Evolutionary conservation across 2,329 filamentous ascomycete genomes (phyloP).

Genomic region (Neocucurbitaria cava): DNA sequence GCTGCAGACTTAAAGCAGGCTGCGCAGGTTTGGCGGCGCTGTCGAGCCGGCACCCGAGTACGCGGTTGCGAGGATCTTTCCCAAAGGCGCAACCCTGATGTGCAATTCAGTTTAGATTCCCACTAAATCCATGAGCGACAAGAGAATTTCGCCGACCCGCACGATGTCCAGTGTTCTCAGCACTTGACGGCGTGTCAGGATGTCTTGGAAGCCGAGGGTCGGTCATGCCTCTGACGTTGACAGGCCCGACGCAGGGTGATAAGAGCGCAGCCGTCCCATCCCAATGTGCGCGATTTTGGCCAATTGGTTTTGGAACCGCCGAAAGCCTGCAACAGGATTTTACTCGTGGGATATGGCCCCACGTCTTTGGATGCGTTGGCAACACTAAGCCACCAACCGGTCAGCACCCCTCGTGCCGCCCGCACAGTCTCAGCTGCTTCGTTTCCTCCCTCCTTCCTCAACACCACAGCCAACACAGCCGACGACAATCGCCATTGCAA

Average conservation of each 20-base stretch:
- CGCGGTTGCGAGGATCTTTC: slow-evolving; percentile 36
- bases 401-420: slow-evolving; percentile 35
- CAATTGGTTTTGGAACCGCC: slow-evolving; percentile 44
- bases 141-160: slow-evolving; percentile 34
- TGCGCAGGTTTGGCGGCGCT: slow-evolving; percentile 25
- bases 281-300: slow-evolving; percentile 29
- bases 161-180: slow-evolving; percentile 22
- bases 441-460: slow-evolving; percentile 36
- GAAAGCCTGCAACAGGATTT: slow-evolving; percentile 33
- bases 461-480: slow-evolving; percentile 26
- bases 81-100: slow-evolving; percentile 30
- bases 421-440: slow-evolving; percentile 34
- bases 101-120: slow-evolving; percentile 30
- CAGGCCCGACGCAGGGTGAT: slow-evolving; percentile 33
- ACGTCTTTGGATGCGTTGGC: slow-evolving; percentile 47
- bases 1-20: slow-evolving; percentile 12
- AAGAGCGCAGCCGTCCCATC: slow-evolving; percentile 43
- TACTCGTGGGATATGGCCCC: slow-evolving; percentile 41
- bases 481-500: slow-evolving; percentile 24
- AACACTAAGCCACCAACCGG: slow-evolving; percentile 42
- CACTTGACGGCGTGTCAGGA: slow-evolving; percentile 25
- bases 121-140: slow-evolving; percentile 22
- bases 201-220: slow-evolving; percentile 22
- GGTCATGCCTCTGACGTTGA: slow-evolving; percentile 24
- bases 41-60: slow-evolving; percentile 27